Conservation (phyloP, 495 filamentous ascomycete genomes). For the Bathelium albidoporum region DNA sequence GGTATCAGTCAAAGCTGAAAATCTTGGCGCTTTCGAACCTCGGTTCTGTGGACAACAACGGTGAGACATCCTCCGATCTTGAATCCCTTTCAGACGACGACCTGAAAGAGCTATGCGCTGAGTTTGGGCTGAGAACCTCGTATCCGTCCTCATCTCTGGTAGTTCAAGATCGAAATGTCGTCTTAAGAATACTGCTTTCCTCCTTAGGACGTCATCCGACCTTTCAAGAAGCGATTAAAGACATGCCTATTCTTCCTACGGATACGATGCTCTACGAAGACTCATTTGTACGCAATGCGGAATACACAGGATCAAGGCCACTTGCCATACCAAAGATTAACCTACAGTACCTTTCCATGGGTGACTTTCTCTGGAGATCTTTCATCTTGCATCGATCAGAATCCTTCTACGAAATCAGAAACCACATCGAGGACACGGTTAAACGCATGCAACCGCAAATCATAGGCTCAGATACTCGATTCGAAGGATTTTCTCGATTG, state of each 20-base stretch:
- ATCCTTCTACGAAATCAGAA: slow-evolving; percentile 87
- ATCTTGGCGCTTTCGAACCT: slow-evolving; percentile 89
- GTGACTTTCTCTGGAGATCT: slow-evolving; percentile 91
- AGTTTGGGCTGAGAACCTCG: slow-evolving; percentile 64
- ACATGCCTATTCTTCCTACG: slow-evolving; percentile 63
- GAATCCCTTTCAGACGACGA: slow-evolving; percentile 62
- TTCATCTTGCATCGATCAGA: slow-evolving; percentile 84
- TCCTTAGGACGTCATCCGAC: slow-evolving; percentile 66
- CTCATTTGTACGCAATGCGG: slow-evolving; percentile 72
- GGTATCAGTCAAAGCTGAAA: slow-evolving; percentile 83
- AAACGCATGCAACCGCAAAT: slow-evolving; percentile 66
- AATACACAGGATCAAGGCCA: slow-evolving; percentile 79
- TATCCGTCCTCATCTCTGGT: slow-evolving; percentile 67
- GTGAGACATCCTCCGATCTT: slow-evolving; percentile 70
- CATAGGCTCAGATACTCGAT: slow-evolving; percentile 51
- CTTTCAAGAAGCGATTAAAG: slow-evolving; percentile 68
- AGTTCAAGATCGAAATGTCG: slow-evolving; percentile 52
- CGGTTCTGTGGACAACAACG: slow-evolving; percentile 67
- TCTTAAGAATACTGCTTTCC: slow-evolving; percentile 67
- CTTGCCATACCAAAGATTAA: slow-evolving; percentile 91
- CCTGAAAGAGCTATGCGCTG: slow-evolving; percentile 52
- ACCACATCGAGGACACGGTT: slow-evolving; percentile 73
- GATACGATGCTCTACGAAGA: slow-evolving; percentile 74
- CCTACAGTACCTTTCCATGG: slow-evolving; percentile 87
- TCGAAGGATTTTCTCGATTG: slow-evolving; percentile 85